A percentile compares a stretch with the other conserved stretches of the same genome.
phyloP scores from a whole-genome alignment of 2,329 filamentous ascomycete genomes.

The Chrysoporthe cubensis region DNA sequence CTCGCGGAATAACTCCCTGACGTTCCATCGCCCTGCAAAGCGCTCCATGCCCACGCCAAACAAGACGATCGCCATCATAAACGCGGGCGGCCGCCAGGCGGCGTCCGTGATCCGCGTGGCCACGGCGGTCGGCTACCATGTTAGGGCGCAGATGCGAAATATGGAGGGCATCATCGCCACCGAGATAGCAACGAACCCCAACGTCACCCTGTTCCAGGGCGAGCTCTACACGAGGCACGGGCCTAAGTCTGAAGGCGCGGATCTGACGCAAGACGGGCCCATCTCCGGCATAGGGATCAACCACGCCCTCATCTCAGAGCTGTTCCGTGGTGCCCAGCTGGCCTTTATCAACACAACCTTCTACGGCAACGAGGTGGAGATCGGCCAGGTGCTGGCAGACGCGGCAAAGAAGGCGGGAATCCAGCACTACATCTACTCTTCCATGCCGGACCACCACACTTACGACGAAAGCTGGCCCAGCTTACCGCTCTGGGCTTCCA shows the following conservation, averaged over 20 bases:
- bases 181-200: slow-evolving; percentile 80
- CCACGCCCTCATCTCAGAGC: slow-evolving; percentile 69
- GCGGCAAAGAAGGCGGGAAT: slow-evolving; percentile 84
- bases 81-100: slow-evolving; percentile 93
- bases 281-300: slow-evolving; percentile 71
- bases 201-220: slow-evolving; percentile 68
- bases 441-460: slow-evolving; percentile 91
- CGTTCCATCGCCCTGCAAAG: slow-evolving; percentile 61
- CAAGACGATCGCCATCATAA: slow-evolving; percentile 92
- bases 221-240: slow-evolving; percentile 62
- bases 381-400: slow-evolving; percentile 86
- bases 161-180: slow-evolving; percentile 85
- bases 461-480: slow-evolving; percentile 79
- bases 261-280: slow-evolving; percentile 70
- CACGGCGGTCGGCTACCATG: slow-evolving; percentile 88
- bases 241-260: slow-evolving; percentile 50
- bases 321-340: slow-evolving; percentile 83
- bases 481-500: slow-evolving; percentile 87
- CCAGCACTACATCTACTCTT: slow-evolving; percentile 93
- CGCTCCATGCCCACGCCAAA: slow-evolving; percentile 61
- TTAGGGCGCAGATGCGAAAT: slow-evolving; percentile 89
- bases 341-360: slow-evolving; percentile 99
- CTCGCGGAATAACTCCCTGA: slow-evolving; percentile 63
- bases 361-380: slow-evolving; percentile 90
- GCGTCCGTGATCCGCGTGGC: slow-evolving; percentile 94